A percentile compares a stretch with the other conserved stretches of the same genome.
Conservation (phyloP, 306 rosid species). For the Boehmeria nivea region DNA sequence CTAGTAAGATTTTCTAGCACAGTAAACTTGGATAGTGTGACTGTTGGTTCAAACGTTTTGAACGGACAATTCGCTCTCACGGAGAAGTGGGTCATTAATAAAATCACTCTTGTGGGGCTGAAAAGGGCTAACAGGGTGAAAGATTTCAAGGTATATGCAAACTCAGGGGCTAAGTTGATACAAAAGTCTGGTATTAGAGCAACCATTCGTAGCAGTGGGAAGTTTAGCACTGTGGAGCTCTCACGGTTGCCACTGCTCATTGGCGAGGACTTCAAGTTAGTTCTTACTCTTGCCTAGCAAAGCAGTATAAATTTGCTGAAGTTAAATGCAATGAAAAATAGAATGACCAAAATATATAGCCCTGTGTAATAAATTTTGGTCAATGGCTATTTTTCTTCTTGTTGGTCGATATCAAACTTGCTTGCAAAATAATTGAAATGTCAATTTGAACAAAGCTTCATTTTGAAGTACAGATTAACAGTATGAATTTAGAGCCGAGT, state of each 20-base stretch:
- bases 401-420: too few relatives aligned
- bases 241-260: conserved; percentile 47
- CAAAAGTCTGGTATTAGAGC: conserved; percentile 20
- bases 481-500: too few relatives aligned
- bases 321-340: background rate
- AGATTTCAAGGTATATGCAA: conserved; percentile 19
- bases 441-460: too few relatives aligned
- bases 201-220: conserved; percentile 20
- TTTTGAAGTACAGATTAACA: too few relatives aligned
- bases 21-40: conserved; percentile 12
- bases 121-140: conserved; percentile 25
- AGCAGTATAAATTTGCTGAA: background rate
- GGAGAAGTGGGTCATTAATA: conserved; percentile 51
- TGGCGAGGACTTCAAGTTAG: conserved; percentile 56
- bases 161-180: conserved; percentile 22
- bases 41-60: conserved; percentile 42
- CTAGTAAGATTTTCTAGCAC: conserved; percentile 38
- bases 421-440: too few relatives aligned
- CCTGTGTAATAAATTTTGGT: background rate
- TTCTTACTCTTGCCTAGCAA: conserved; percentile 8
- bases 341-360: background rate
- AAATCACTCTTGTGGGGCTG: conserved; percentile 56
- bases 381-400: background rate
- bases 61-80: conserved; percentile 56
- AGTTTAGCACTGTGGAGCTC: conserved; percentile 36